Evolutionary conservation across 176 grass and related monocot species (phyloP), one percentile per base, ranked within the genome.

Genomic region (Phyllostachys edulis): DNA sequence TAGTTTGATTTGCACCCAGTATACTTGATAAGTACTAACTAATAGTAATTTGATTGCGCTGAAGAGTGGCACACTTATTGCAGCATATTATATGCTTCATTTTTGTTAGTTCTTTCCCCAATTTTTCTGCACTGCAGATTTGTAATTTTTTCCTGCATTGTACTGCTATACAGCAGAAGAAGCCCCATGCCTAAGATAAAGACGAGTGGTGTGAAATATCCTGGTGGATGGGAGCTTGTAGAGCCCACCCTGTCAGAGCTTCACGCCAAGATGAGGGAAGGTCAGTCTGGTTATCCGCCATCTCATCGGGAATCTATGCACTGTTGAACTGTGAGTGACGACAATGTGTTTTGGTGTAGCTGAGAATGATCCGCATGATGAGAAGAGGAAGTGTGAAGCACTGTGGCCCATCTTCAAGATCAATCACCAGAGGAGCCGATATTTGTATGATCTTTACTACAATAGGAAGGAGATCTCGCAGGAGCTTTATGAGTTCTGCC

Each of bases 361-460:
- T 80, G 75, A 85, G 78, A 89, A 89, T 74, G 87, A 89, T 47
- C 80, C 81, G 4, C 87, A 89, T 18, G 87, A 89, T 16, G 81
- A 75, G 32, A 85, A 80, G 67, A 83, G 87, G 41, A 89, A 89
- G 41, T 89, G 81, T 24, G 32, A 34, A 34, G 2, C 32, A 34
- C 32, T 34, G 32, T 34, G 32, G 32, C 32, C 32, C 32, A 34
- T 90, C 47, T 84, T 87, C 82, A 75, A 71, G 50, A 87, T 91
- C 50, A 52, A 80, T 10, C 85, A 91, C 72, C 79, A 87, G 62
- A 87, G 82, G 73, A 84, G 67, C 17, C 63, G 75, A 37, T 87
- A 87, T 12, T 45, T 91, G 55, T 87, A 80, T 84, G 89, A 91
- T 15, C 85, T 87, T 42, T 91, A 91, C 46, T 59, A 87, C 40